A percentile compares a stretch with the other conserved stretches of the same genome.
These are phyloP conservation scores for Emericellopsis atlantica DNA, from an alignment of 2,329 filamentous ascomycete species.

Conservation along the genomic window DNA sequence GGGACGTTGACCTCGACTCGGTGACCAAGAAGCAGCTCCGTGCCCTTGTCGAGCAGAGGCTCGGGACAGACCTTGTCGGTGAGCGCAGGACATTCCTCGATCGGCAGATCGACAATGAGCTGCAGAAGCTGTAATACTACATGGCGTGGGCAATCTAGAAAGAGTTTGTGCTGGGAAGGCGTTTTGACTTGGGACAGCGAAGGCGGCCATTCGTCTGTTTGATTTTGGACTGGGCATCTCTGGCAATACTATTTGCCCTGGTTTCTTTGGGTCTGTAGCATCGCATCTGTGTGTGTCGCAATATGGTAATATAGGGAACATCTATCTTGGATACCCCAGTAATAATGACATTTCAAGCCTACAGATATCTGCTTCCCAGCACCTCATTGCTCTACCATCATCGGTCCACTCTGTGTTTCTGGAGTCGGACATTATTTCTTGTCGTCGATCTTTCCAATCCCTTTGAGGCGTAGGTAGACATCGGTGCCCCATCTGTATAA, in stretches of 20 bases:
- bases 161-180: not conserved
- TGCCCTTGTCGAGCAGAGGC: constrained; percentile 80
- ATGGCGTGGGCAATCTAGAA: not conserved
- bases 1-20: constrained; percentile 87
- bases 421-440: not conserved
- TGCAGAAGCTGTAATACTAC: constrained; percentile 70
- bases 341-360: too few relatives aligned
- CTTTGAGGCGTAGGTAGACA: constrained; percentile 53
- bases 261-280: not conserved
- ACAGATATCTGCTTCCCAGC: too few relatives aligned
- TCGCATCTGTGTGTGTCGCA: too few relatives aligned
- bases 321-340: not conserved
- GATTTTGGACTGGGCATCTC: too few relatives aligned
- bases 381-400: too few relatives aligned
- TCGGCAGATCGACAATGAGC: constrained; percentile 80
- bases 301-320: too few relatives aligned
- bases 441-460: constrained; percentile 40
- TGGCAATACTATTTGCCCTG: too few relatives aligned
- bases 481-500: constrained; percentile 83
- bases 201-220: too few relatives aligned
- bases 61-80: constrained; percentile 79
- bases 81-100: constrained; percentile 86
- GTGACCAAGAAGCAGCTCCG: constrained; percentile 97
- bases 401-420: too few relatives aligned
- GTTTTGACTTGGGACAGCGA: too few relatives aligned